Evolutionary conservation across 2,329 filamentous ascomycete species (phyloP).

Genomic region (Ophiocordyceps robertsii): DNA sequence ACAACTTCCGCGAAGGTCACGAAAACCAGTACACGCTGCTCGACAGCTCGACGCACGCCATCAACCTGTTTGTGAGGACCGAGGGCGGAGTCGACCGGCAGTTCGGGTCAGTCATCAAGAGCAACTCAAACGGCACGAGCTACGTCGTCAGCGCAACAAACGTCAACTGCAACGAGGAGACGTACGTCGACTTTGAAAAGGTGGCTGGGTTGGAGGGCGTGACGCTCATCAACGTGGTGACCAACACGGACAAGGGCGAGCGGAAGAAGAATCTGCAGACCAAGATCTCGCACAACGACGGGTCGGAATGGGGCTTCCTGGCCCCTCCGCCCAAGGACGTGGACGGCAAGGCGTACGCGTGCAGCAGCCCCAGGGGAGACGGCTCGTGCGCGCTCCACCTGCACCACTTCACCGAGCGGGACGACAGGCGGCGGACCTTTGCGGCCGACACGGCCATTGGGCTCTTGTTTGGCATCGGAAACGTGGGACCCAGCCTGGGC

Average conservation of each 20-base stretch:
- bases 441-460: conserved; percentile 81
- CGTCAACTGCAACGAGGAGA: conserved; percentile 66
- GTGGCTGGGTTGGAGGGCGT: conserved; percentile 87
- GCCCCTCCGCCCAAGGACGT: conserved; percentile 57
- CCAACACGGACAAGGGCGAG: conserved; percentile 61
- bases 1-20: conserved; percentile 66
- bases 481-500: conserved; percentile 62
- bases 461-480: conserved; percentile 81
- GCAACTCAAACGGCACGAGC: conserved; percentile 93
- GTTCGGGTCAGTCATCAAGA: conserved; percentile 87
- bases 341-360: conserved; percentile 59
- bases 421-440: conserved; percentile 70
- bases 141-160: conserved; percentile 73
- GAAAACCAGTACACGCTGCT: conserved; percentile 83
- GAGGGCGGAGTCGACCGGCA: conserved; percentile 49
- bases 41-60: conserved; percentile 84
- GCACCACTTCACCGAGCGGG: conserved; percentile 88
- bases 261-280: conserved; percentile 75
- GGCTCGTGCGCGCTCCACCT: conserved; percentile 76
- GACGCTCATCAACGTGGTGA: conserved; percentile 71
- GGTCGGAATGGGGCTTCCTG: conserved; percentile 71
- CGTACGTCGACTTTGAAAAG: conserved; percentile 93
- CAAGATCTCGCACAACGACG: conserved; percentile 93
- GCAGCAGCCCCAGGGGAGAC: conserved; percentile 43
- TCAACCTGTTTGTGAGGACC: conserved; percentile 87